phyloP scores from a whole-genome alignment of 2,329 filamentous ascomycete genomes.

The Stachybotrys chartarum region DNA sequence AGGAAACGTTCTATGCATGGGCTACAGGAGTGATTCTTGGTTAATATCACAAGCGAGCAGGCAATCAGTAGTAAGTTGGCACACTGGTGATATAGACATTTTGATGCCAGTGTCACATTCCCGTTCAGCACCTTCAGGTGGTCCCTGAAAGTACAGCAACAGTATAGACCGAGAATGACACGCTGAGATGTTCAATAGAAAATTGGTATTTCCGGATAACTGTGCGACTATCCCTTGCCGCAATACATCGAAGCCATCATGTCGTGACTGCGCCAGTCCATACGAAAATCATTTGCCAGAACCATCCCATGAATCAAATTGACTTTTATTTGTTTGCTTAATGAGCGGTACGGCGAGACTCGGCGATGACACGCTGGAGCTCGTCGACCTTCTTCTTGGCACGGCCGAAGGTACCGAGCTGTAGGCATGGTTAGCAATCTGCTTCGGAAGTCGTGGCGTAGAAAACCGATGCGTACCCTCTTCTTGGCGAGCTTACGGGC shows the following conservation, averaged over 20 bases:
- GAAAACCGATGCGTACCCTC: constrained; percentile 57
- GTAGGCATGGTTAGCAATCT: constrained; percentile 16
- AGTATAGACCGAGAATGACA: too few relatives aligned
- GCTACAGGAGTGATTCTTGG: background rate
- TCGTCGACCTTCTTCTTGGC: constrained; percentile 99
- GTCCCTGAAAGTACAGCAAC: too few relatives aligned
- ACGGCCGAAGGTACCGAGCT: constrained; percentile 98
- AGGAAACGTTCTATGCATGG: background rate
- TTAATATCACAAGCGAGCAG: background rate
- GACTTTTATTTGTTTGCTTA: constrained; percentile 28
- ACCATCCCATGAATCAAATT: constrained; percentile 15
- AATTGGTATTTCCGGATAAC: constrained; percentile 23
- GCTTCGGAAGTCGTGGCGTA: background rate
- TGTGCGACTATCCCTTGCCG: constrained; percentile 12
- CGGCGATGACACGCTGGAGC: constrained; percentile 95
- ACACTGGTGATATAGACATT: background rate
- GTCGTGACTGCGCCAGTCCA: constrained; percentile 29
- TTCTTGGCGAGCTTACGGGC: constrained; percentile 99
- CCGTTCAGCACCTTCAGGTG: too few relatives aligned
- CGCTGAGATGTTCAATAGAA: constrained; percentile 1
- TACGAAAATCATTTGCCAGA: constrained; percentile 21
- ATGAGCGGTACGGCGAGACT: constrained; percentile 67
- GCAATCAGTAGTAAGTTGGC: background rate
- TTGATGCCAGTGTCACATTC: too few relatives aligned
- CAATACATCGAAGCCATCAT: constrained; percentile 24